These are phyloP conservation scores for Penicillium cosmopolitanum DNA, from an alignment of 495 filamentous ascomycete genomes.

Conservation along the genomic window DNA sequence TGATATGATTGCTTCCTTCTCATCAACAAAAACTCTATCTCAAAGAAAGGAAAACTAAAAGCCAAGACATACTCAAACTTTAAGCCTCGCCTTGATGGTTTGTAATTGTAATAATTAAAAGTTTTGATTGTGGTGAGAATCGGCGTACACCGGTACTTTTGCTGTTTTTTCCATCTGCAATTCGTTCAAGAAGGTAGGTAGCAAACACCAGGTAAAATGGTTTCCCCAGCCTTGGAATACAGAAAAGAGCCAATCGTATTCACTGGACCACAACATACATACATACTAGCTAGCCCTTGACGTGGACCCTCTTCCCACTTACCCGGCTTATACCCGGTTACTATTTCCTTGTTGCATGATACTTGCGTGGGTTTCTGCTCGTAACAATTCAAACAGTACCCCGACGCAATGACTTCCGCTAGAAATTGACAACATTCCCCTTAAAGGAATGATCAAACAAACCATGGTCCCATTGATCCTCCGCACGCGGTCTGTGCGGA, in stretches of 20 bases:
- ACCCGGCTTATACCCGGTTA: neutral
- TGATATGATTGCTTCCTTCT: neutral
- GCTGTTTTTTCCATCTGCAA: neutral
- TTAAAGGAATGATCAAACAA: neutral
- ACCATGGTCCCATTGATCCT: conserved; percentile 1
- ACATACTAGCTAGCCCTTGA: neutral
- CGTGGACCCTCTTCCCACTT: neutral
- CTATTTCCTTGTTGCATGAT: neutral
- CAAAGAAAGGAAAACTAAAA: neutral
- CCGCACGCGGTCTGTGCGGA: conserved; percentile 19
- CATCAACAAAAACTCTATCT: neutral
- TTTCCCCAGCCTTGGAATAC: neutral
- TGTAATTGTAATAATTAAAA: neutral
- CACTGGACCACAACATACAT: neutral
- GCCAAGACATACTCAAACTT: neutral
- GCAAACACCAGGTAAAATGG: neutral
- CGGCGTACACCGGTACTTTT: neutral
- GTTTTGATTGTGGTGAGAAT: neutral
- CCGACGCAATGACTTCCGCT: neutral
- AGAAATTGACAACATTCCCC: neutral
- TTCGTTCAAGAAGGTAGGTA: neutral
- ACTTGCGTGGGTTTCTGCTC: neutral
- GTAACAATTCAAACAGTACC: neutral
- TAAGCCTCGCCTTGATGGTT: neutral
- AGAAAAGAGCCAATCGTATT: neutral